Percentiles rank a stretch among this genome's conserved stretches.
phyloP scores from a whole-genome alignment of 148 eudicot species.

The Rhododendron ferrugineum region DNA sequence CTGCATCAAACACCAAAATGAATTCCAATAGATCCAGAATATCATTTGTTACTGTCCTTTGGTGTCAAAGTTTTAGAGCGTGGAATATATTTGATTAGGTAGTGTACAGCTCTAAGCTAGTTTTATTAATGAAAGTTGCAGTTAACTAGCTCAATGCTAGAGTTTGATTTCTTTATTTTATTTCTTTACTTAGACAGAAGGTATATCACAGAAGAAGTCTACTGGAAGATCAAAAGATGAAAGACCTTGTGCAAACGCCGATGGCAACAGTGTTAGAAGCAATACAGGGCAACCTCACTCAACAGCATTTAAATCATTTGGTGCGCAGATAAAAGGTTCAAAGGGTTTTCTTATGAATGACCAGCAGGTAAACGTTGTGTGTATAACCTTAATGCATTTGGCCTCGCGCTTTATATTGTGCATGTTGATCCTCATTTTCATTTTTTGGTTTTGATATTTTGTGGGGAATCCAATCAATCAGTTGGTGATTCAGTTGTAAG shows the following conservation, averaged over 20 bases:
- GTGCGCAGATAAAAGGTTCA: conserved; percentile 43
- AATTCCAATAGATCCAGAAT: not conserved
- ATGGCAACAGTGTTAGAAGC: conserved; percentile 21
- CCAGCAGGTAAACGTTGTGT: conserved; percentile 49
- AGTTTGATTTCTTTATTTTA: not conserved
- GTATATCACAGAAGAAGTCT: conserved; percentile 28
- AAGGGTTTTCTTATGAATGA: conserved; percentile 52
- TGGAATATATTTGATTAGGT: not conserved
- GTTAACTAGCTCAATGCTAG: not conserved
- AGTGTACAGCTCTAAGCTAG: not conserved
- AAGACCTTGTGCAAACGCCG: conserved; percentile 23
- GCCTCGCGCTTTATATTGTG: not conserved
- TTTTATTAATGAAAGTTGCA: not conserved
- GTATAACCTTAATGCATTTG: not conserved
- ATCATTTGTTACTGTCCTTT: not conserved
- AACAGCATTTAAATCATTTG: conserved; percentile 38
- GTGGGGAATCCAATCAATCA: not conserved
- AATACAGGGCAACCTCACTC: conserved; percentile 43
- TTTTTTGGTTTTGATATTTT: not conserved
- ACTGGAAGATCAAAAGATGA: conserved; percentile 39
- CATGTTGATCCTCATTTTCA: not conserved
- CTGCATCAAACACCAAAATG: not conserved
- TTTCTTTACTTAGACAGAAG: conserved; percentile 5
- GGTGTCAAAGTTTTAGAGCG: not conserved
- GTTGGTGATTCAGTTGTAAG: not conserved